These are phyloP conservation scores for Aspergillus japonicus DNA, from an alignment of 2,329 filamentous ascomycete genomes.

Conservation along the genomic window DNA sequence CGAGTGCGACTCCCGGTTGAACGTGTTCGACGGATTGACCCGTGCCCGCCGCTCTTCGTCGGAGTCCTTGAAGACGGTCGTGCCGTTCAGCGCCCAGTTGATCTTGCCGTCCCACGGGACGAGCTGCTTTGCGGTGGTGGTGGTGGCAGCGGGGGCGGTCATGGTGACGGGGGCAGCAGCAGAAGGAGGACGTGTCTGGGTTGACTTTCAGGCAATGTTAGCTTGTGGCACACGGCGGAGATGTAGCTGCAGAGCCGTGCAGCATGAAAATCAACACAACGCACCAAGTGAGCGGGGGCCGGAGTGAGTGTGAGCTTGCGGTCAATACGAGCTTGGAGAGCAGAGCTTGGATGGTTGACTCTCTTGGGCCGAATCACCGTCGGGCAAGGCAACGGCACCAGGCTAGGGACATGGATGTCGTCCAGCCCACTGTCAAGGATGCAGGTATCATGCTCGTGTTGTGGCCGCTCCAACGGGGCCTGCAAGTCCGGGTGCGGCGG, in stretches of 20 bases:
- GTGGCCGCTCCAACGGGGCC: neutral
- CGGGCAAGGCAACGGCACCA: conserved; percentile 11
- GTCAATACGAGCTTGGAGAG: neutral
- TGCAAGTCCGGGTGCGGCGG: neutral
- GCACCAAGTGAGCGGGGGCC: neutral
- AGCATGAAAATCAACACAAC: conserved; percentile 2
- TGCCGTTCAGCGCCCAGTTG: conserved; percentile 21
- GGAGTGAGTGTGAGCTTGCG: neutral
- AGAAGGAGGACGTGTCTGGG: neutral
- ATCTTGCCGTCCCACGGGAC: conserved; percentile 25
- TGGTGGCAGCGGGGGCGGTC: neutral
- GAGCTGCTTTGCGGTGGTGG: neutral
- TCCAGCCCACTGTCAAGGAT: conserved; percentile 21
- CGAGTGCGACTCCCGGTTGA: conserved; percentile 9
- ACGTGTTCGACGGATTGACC: conserved; percentile 10
- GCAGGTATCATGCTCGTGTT: neutral
- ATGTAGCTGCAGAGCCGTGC: neutral
- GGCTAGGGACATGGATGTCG: conserved; percentile 16
- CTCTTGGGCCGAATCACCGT: neutral
- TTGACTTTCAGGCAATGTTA: neutral
- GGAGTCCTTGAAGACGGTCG: conserved; percentile 23
- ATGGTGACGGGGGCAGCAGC: neutral
- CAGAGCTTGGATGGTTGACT: neutral
- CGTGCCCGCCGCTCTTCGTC: conserved; percentile 23
- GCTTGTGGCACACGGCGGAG: neutral